Base-by-base conservation (phyloP, 176 grass and related monocot genomes). In the Lolium multiflorum region DNA sequence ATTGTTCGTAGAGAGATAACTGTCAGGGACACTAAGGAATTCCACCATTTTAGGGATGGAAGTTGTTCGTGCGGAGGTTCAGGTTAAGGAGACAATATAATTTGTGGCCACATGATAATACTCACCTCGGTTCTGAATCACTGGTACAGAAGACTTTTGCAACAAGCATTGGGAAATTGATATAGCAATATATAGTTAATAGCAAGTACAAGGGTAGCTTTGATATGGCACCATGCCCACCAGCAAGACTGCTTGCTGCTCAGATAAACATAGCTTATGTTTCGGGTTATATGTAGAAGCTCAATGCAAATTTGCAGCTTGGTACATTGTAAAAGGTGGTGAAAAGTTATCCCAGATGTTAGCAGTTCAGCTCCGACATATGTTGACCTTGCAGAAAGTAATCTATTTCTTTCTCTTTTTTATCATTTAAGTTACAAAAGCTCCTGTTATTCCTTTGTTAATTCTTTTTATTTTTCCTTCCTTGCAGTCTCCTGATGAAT, bases 41-140 rank as follows among this genome's bases (percentile, higher is more conserved):
- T 94, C 49, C 96, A 98, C 79, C 86, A 94, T 83, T 98, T 98
- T 51, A 98, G 87, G 78, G 90, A 98, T 67, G 96, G 96, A 87
- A 87, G 22, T 35, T 98, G 93, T 77, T 94, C 90, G 7, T 98
- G 96, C 74, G 82, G 96, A 70, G 86, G 90, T 81, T 87, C 81
- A 82, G 89, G 59, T 26, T 95, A 87, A 3, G 60, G 59, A 80
- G 49, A 69, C 14, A 31, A 61, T 84, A 60, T 74, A 57, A 57
- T 20, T 80, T 58, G 50, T 22, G 67, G 35, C 14, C 67, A 73
- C 48, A 54, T 72, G 28, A 35, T 87, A 74, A 64, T 58, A 64
- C 74, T 63, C 7, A 69, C 86, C 15, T 71, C 66, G n/a, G 65
- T 62, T 65, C 71, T 5, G 3, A 78, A 67, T 21, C 31, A 68